Conservation (phyloP, 1,139 yeast species). For the Geotrichum bryndzae region DNA sequence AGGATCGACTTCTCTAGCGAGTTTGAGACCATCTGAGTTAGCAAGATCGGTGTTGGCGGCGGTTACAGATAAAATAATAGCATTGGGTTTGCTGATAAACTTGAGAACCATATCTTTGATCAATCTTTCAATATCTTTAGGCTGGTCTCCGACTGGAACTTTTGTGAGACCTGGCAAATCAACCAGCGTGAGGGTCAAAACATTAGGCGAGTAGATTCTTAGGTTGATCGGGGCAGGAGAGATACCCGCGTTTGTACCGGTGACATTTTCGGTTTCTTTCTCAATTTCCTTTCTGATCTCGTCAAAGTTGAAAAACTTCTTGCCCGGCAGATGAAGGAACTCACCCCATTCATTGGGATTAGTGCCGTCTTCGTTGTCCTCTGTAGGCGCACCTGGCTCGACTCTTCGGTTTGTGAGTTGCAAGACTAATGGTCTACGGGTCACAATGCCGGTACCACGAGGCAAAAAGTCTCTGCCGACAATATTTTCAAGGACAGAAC, state of each 20-base stretch:
- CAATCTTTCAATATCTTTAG: constrained; percentile 91
- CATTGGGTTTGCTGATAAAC: constrained; percentile 92
- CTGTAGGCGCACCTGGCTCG: constrained; percentile 17
- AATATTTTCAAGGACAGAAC: constrained; percentile 87
- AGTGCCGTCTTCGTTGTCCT: constrained; percentile 44
- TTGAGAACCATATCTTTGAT: constrained; percentile 92
- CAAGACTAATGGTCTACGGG: constrained; percentile 83
- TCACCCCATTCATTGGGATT: constrained; percentile 97
- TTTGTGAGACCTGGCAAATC: constrained; percentile 97
- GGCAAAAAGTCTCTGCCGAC: constrained; percentile 95
- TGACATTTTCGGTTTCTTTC: constrained; percentile 86
- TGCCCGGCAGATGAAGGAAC: constrained; percentile 85
- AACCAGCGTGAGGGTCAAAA: constrained; percentile 86
- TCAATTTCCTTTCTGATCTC: constrained; percentile 89
- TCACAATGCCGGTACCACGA: constrained; percentile 92
- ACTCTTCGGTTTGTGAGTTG: constrained; percentile 71
- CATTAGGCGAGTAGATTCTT: constrained; percentile 93
- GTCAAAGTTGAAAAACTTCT: constrained; percentile 81
- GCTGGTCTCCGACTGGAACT: constrained; percentile 99
- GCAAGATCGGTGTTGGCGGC: constrained; percentile 98
- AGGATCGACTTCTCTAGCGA: constrained; percentile 97
- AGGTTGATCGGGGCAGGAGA: constrained; percentile 89
- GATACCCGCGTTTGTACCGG: constrained; percentile 89
- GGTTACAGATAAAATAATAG: constrained; percentile 89
- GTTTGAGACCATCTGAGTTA: constrained; percentile 90